Conservation (phyloP, 257 asterid species). For the Fraxinus pennsylvanica region DNA sequence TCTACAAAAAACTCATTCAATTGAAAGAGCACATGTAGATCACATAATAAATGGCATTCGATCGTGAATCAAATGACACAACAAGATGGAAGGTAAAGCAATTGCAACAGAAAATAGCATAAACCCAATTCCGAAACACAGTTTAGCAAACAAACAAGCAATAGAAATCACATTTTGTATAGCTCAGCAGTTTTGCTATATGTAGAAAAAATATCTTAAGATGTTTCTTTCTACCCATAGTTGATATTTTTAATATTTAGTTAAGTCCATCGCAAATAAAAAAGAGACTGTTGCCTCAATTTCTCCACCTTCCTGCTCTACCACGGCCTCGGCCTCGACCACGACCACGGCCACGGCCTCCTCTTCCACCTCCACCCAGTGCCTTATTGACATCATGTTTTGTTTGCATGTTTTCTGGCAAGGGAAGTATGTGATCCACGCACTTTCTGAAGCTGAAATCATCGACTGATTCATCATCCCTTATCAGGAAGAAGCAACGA, state of each 20-base stretch:
- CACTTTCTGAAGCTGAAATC: constrained; percentile 98
- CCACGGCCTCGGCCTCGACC: constrained; percentile 54
- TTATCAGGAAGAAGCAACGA: constrained; percentile 81
- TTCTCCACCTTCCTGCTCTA: constrained; percentile 33
- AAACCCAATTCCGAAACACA: not conserved
- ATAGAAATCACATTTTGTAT: not conserved
- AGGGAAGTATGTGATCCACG: constrained; percentile 71
- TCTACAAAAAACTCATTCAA: no score
- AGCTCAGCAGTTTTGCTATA: not conserved
- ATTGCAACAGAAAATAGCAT: not conserved
- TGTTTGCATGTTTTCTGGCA: constrained; percentile 80
- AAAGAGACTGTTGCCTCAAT: not conserved
- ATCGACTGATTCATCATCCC: constrained; percentile 75
- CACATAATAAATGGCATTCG: no score
- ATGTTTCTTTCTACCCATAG: not conserved
- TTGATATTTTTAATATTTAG: not conserved
- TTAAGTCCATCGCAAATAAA: not conserved
- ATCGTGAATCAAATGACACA: no score
- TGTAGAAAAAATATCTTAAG: not conserved
- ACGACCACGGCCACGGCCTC: constrained; percentile 18
- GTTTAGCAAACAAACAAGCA: not conserved
- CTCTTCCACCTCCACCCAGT: constrained; percentile 50
- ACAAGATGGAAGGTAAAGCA: not conserved
- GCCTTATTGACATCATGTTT: constrained; percentile 61
- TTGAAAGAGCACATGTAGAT: no score